Percentiles rank a stretch among this genome's conserved stretches.
These are phyloP conservation scores for Podospora anserina DNA, from an alignment of 495 filamentous ascomycete species.

Conservation along the genomic window DNA sequence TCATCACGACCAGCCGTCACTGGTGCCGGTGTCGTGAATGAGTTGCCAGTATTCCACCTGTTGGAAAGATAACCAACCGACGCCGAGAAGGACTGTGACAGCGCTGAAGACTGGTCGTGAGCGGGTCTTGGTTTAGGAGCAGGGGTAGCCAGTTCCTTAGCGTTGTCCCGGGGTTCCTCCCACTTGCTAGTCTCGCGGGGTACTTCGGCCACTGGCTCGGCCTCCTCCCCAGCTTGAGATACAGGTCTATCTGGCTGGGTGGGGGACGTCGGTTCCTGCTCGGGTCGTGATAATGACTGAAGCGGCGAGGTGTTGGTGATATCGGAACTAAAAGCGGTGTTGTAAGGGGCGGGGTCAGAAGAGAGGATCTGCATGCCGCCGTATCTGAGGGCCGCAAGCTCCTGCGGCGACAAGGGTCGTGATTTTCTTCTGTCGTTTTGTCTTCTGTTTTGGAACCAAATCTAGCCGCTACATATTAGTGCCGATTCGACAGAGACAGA, in stretches of 20 bases:
- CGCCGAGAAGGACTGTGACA: conserved; percentile 34
- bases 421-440: conserved; percentile 92
- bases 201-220: conserved; percentile 9
- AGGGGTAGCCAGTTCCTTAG: conserved; percentile 17
- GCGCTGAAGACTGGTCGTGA: not conserved
- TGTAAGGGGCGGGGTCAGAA: conserved; percentile 43
- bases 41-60: conserved; percentile 38
- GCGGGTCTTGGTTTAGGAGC: conserved; percentile 12
- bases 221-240: conserved; percentile 15
- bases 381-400: conserved; percentile 62
- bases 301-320: conserved; percentile 24
- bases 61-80: conserved; percentile 40
- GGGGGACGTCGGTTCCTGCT: conserved; percentile 19
- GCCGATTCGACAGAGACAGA: conserved; percentile 1
- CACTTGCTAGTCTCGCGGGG: conserved; percentile 5
- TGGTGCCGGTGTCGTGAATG: conserved; percentile 38
- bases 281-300: conserved; percentile 15
- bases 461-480: conserved; percentile 50
- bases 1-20: conserved; percentile 35
- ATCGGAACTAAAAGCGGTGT: conserved; percentile 34
- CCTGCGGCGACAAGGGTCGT: conserved; percentile 78
- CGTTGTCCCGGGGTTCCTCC: not conserved
- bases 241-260: conserved; percentile 17
- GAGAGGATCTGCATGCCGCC: conserved; percentile 53
- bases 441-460: conserved; percentile 98